Conservation (phyloP, 202 grass and related monocot species). For the Digitaria exilis region DNA sequence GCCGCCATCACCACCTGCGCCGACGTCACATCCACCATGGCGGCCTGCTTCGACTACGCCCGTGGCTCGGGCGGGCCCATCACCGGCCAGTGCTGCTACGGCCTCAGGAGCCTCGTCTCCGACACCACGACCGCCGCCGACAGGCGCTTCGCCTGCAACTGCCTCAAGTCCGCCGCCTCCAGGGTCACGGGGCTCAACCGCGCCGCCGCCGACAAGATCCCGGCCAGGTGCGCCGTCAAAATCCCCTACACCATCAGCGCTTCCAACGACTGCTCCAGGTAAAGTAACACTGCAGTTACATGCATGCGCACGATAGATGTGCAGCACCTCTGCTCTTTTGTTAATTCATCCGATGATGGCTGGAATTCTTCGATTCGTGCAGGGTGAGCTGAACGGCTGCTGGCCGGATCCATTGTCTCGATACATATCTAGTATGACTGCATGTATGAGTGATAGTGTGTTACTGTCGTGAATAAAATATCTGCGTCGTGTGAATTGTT, state of each 20-base stretch:
- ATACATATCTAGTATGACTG: background rate
- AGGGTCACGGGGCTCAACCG: background rate
- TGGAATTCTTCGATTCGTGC: background rate
- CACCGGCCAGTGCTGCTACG: constrained; percentile 24
- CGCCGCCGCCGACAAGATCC: constrained; percentile 11
- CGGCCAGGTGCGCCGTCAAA: constrained; percentile 42
- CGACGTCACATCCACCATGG: background rate
- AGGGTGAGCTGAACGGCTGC: background rate
- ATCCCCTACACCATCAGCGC: constrained; percentile 51
- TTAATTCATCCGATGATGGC: background rate
- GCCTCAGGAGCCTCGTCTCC: background rate
- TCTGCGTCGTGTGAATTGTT: background rate
- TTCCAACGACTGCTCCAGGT: constrained; percentile 49
- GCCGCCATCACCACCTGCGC: constrained; percentile 19
- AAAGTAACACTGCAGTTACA: background rate
- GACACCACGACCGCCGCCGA: constrained; percentile 4
- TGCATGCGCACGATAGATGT: too few relatives aligned
- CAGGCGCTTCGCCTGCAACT: constrained; percentile 31
- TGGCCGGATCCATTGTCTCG: background rate
- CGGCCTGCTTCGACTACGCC: constrained; percentile 23
- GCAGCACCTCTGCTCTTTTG: background rate
- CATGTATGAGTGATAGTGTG: too few relatives aligned
- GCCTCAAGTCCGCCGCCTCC: constrained; percentile 29
- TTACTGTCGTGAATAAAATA: background rate
- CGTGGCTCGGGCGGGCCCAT: background rate